Percentiles rank a stretch among this genome's conserved stretches.
These are phyloP conservation scores for Raphanus raphanistrum DNA, from an alignment of 345 rosid genomes.

Conservation along the genomic window DNA sequence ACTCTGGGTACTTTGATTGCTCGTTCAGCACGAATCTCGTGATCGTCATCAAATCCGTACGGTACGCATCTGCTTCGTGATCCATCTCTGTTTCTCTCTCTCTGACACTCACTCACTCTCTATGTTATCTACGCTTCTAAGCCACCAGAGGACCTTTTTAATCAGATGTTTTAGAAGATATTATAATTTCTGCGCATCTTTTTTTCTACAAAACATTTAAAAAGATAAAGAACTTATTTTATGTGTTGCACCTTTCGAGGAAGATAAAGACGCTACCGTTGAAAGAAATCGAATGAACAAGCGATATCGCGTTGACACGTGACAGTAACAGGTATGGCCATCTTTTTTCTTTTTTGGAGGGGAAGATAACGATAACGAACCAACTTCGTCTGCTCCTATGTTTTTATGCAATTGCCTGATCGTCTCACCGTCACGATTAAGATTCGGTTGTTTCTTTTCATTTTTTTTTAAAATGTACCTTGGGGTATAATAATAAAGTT, in stretches of 20 bases:
- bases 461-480: too few species aligned
- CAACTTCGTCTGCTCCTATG: neutral
- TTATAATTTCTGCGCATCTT: neutral
- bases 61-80: slow-evolving; percentile 77
- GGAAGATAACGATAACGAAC: neutral
- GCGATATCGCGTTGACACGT: neutral
- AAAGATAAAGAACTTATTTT: neutral
- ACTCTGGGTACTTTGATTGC: slow-evolving; percentile 88
- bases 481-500: too few species aligned
- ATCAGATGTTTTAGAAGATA: neutral
- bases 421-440: neutral
- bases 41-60: slow-evolving; percentile 97
- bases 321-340: neutral
- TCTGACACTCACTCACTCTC: neutral
- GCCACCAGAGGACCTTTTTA: neutral
- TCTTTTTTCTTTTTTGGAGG: neutral
- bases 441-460: neutral
- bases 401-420: neutral
- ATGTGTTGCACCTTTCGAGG: neutral
- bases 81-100: slow-evolving; percentile 54
- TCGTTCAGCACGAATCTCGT: slow-evolving; percentile 84
- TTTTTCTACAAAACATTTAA: too few species aligned
- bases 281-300: neutral
- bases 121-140: neutral
- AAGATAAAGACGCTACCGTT: neutral